Conservation (phyloP, 441 rosid genomes). For the Kokia cookei region DNA sequence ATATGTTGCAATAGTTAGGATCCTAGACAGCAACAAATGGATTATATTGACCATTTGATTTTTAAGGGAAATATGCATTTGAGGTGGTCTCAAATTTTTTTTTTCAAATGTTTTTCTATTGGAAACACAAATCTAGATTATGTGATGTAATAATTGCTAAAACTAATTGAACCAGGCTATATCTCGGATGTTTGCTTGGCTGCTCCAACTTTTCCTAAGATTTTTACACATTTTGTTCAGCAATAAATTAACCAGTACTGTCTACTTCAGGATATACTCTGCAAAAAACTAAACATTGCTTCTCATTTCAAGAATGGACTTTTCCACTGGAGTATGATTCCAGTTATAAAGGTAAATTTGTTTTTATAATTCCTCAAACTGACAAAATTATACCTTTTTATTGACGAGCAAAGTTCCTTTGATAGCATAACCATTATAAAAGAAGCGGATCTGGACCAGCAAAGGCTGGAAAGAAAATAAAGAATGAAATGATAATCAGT, state of each 20-base stretch:
- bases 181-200: not conserved
- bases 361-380: not conserved
- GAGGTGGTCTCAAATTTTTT: not conserved
- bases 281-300: not conserved
- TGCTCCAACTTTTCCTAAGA: not conserved
- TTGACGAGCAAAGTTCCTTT: slow-evolving; percentile 73
- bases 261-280: not conserved
- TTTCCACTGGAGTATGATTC: not conserved
- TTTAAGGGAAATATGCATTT: not conserved
- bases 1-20: not conserved
- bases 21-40: not conserved
- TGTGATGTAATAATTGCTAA: not conserved
- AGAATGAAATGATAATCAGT: not conserved
- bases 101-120: not conserved
- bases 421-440: slow-evolving; percentile 54
- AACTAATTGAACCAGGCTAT: not conserved
- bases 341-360: not conserved
- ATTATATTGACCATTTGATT: not conserved
- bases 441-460: slow-evolving; percentile 73
- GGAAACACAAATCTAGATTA: not conserved
- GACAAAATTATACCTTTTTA: slow-evolving; percentile 39
- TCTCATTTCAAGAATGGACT: not conserved
- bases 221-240: not conserved
- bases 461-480: slow-evolving; percentile 49
- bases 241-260: not conserved